phyloP scores from a whole-genome alignment of 192 early-diverging fungal species.

The Kappamyces sp. region DNA sequence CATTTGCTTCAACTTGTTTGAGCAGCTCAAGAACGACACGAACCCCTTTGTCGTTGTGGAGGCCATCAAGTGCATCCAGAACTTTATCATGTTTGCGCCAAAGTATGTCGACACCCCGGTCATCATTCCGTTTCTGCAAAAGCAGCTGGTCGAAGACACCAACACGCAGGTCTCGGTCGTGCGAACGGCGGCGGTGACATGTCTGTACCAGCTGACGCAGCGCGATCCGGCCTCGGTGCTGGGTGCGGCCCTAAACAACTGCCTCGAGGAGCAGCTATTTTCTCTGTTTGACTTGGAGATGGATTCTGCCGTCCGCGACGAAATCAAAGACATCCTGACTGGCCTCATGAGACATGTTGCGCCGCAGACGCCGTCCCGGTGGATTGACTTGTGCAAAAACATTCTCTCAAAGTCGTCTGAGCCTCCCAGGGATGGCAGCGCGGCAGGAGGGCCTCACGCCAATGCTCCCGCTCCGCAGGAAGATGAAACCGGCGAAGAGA shows the following conservation, averaged over 20 bases:
- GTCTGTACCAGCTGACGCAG: constrained; percentile 79
- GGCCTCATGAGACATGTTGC: constrained; percentile 37
- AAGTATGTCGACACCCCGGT: constrained; percentile 59
- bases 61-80: constrained; percentile 79
- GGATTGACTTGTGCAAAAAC: constrained; percentile 76
- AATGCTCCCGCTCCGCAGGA: constrained; percentile 17
- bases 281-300: constrained; percentile 71
- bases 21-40: constrained; percentile 71
- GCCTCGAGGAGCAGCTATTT: constrained; percentile 75
- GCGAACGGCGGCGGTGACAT: constrained; percentile 73
- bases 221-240: constrained; percentile 68
- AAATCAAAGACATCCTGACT: constrained; percentile 47
- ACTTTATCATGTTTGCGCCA: constrained; percentile 86
- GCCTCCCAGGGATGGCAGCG: constrained; percentile 23
- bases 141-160: constrained; percentile 46
- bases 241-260: constrained; percentile 46
- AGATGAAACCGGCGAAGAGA: constrained; percentile 29
- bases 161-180: constrained; percentile 47
- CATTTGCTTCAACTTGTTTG: constrained; percentile 70
- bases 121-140: constrained; percentile 71
- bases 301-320: constrained; percentile 51
- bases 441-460: constrained; percentile 15
- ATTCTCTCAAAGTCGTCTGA: constrained; percentile 58
- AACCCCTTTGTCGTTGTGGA: constrained; percentile 73
- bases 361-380: constrained; percentile 64